A percentile compares a stretch with the other conserved stretches of the same genome.
These are phyloP conservation scores for Proliferodiscus dingleyae DNA, from an alignment of 2,329 filamentous ascomycete genomes.

Conservation along the genomic window DNA sequence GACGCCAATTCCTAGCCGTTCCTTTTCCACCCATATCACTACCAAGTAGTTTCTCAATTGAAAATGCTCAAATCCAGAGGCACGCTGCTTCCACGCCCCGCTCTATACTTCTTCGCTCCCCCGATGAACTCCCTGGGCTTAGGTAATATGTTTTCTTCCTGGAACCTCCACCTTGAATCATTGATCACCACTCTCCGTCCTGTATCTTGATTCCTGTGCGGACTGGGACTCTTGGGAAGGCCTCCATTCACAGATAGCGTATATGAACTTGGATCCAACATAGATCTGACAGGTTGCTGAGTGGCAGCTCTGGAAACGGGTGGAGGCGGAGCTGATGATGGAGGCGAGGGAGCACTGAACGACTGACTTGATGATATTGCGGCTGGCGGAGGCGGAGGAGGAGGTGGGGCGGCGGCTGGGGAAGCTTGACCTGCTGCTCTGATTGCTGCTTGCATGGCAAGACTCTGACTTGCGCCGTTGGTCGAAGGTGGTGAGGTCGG, in stretches of 20 bases:
- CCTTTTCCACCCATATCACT: no score
- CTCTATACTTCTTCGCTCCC: conserved; percentile 74
- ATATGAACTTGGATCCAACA: conserved; percentile 72
- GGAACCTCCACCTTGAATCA: conserved; percentile 82
- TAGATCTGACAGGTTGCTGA: conserved; percentile 48
- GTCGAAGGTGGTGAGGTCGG: conserved; percentile 35
- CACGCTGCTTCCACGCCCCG: conserved; percentile 89
- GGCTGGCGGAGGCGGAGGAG: conserved; percentile 37
- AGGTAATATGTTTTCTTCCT: conserved; percentile 74
- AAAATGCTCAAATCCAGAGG: conserved; percentile 71
- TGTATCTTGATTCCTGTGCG: conserved; percentile 36
- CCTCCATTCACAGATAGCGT: conserved; percentile 63
- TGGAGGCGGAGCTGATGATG: conserved; percentile 41
- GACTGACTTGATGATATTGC: conserved; percentile 34
- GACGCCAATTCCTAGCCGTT: background rate
- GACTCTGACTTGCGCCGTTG: conserved; percentile 30
- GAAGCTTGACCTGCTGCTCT: conserved; percentile 40
- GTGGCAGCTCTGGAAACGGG: conserved; percentile 32
- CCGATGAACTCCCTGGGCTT: conserved; percentile 78
- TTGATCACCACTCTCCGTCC: conserved; percentile 55
- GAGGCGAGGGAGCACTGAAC: conserved; percentile 34
- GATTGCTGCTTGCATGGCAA: conserved; percentile 42
- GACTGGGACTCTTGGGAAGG: conserved; percentile 42
- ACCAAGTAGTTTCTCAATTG: conserved; percentile 15
- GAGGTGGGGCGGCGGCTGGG: conserved; percentile 35